Evolutionary conservation across 345 rosid species (phyloP), one percentile per base, ranked within the genome.

Genomic region (Erysimum cheiranthoides): DNA sequence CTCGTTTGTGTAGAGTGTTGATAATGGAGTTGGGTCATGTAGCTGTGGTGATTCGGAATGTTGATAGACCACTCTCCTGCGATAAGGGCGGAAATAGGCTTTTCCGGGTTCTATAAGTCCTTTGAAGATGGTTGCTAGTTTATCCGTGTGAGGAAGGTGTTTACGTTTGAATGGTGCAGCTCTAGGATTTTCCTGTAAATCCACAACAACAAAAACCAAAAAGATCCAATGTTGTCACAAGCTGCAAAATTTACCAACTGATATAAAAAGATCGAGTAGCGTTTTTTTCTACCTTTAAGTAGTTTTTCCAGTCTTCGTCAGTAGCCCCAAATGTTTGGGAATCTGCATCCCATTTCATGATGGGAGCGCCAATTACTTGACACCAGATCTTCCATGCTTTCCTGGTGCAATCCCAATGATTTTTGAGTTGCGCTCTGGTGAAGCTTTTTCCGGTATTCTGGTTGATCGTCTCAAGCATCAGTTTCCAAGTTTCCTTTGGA

Each of bases 331-430:
- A 84, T 17, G 42, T 51, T 32, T 39, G 38, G 25, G 82, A 59
- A 57, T 72, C 17, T 18, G 79, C 82, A 78, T 84, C 80, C 90
- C 90, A 86, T 79, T 83, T 84, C 90, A 86, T 74, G 25, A 61
- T 45, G 51, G 73, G 39, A 53, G 75, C 40, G 8, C 32, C 74
- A 31, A 84, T 32, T 6, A 83, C 63, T 77, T 81, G 79, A 61
- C 85, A 80, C 86, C 90, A 85, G 43, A 80, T 63, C 76, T 80
- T 86, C 88, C 90, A 83, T 3, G 73, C 79, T 60, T 80, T 84
- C 71, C 83, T 85, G 3, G 79, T 80, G 17, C 38, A 25, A 65
- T 84, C 83, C 86, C 84, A 81, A 25, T 82, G 85, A 68, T 83
- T 80, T 69, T 76, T 82, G 3, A 86, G 28, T 49, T 86, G 89